Base-by-base conservation (phyloP, 2,329 filamentous ascomycete genomes). In the Seiridium cupressi region DNA sequence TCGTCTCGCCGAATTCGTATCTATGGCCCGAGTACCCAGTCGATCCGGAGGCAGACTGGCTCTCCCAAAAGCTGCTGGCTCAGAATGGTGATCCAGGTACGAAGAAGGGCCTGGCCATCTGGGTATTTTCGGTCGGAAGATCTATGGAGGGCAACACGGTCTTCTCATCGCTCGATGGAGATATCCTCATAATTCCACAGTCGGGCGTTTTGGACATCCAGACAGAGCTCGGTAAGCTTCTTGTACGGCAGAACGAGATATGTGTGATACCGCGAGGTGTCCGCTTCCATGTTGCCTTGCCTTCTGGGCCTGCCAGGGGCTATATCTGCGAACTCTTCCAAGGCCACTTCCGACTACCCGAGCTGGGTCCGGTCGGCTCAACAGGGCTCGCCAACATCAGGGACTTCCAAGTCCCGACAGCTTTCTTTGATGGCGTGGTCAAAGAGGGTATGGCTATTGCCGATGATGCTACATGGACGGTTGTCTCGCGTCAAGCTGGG, bases 131-230 rank as follows among this genome's bases (percentile, higher is more conserved):
- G 1, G 91, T 89, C 0, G 91, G 90, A 26, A 88, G 85, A 72
- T 87, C 88, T 70, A 96, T 97, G 93, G 80, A 81, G 54, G 76
- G 81, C n/a, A 84, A 84, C 44, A 81, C 89, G 55, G 91, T 91
- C 0, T 96, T 93, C 73, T 96, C 94, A 80, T 93, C 89, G 3
- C 89, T 92, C 0, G 91, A 94, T 70, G 91, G 91, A 10, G 91
- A 94, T 71, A 84, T 92, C 67, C 75, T 93, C 59, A 87, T 94
- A 63, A 89, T 94, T 11, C 82, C 89, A 1, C 91, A 94, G 71
- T 84, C 90, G 63, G 91, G 91, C 2, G 81, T 82, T 11, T 76
- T 94, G 44, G 89, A 93, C 68, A 89, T 94, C 63, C 85, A 88
- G 68, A 94, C 91, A 1, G 91, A 94, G 73, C 79, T 93, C 53